Evolutionary conservation across 139 green algal species (phyloP).

Genomic region (Tetratostichococcus sp.): DNA sequence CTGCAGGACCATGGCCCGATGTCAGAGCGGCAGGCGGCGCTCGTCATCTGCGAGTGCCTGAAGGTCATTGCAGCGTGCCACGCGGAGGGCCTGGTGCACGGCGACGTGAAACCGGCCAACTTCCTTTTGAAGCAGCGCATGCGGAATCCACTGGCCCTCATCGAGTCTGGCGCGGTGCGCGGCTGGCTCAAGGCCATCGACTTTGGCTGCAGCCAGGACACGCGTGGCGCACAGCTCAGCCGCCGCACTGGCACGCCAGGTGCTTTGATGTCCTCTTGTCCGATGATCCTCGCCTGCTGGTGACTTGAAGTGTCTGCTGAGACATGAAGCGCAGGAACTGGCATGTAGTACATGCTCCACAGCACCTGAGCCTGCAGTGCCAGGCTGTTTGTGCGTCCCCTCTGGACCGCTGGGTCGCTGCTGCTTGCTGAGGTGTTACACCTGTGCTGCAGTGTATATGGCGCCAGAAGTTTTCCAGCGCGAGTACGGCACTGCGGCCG

Average conservation of each 20-base stretch:
- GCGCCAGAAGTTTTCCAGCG: conserved; percentile 52
- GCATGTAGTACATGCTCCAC: background rate
- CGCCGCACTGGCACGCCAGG: conserved; percentile 58
- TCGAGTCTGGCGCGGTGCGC: conserved; percentile 16
- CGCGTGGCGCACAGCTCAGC: conserved; percentile 8
- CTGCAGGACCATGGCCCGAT: conserved; percentile 25
- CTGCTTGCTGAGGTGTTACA: background rate
- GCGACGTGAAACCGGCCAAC: conserved; percentile 69
- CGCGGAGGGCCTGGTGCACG: conserved; percentile 31
- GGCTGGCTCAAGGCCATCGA: conserved; percentile 33
- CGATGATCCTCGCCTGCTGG: background rate
- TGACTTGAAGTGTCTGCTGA: background rate
- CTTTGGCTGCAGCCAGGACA: conserved; percentile 48
- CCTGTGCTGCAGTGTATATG: conserved; percentile 45
- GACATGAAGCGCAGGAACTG: too few relatives aligned
- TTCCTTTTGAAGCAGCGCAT: conserved; percentile 41
- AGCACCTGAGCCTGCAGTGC: too few relatives aligned
- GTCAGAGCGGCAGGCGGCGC: conserved; percentile 35
- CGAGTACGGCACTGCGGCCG: conserved; percentile 45
- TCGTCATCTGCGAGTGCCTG: conserved; percentile 44
- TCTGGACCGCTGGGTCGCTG: too few relatives aligned
- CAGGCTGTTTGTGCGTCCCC: too few relatives aligned
- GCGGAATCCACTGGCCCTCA: conserved; percentile 7
- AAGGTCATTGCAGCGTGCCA: conserved; percentile 52
- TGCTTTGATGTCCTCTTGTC: background rate